Conservation (phyloP, 2,329 filamentous ascomycete genomes). For the Paracoccidioides brasiliensis region DNA sequence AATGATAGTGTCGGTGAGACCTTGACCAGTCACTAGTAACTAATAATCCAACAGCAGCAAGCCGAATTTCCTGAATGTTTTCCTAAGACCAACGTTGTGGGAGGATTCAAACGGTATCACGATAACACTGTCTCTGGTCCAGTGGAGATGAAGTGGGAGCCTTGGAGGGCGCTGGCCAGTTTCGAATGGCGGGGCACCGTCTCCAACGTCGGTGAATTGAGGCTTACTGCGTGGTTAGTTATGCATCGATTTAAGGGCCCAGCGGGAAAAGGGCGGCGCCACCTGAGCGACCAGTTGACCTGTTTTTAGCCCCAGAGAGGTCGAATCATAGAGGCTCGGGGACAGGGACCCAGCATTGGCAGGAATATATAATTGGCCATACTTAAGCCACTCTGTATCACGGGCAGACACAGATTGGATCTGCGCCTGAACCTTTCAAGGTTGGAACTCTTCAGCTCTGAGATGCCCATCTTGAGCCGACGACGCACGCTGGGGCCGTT, state of each 20-base stretch:
- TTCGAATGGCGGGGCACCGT: not conserved
- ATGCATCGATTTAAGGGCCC: not conserved
- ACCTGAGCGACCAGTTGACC: not conserved
- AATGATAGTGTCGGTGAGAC: not conserved
- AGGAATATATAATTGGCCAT: not conserved
- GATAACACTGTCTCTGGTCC: not conserved
- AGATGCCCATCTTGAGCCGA: not conserved
- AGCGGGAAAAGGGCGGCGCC: not conserved
- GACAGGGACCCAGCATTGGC: not conserved
- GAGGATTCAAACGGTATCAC: not conserved
- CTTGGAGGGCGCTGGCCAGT: not conserved
- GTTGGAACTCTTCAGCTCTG: not conserved
- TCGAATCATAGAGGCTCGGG: not conserved
- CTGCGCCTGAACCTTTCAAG: no score
- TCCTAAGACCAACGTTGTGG: not conserved
- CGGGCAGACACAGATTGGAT: not conserved
- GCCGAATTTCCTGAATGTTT: not conserved
- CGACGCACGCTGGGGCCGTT: no score
- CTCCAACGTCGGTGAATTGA: not conserved
- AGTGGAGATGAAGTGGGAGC: no score
- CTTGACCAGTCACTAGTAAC: not conserved
- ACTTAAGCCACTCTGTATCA: not conserved
- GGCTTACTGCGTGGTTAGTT: not conserved
- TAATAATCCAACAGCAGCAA: no score
- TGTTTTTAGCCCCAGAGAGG: not conserved